Percentiles rank a stretch among this genome's conserved stretches.
Conservation (phyloP, 1,139 yeast genomes). For the Kodamaea sp. region DNA sequence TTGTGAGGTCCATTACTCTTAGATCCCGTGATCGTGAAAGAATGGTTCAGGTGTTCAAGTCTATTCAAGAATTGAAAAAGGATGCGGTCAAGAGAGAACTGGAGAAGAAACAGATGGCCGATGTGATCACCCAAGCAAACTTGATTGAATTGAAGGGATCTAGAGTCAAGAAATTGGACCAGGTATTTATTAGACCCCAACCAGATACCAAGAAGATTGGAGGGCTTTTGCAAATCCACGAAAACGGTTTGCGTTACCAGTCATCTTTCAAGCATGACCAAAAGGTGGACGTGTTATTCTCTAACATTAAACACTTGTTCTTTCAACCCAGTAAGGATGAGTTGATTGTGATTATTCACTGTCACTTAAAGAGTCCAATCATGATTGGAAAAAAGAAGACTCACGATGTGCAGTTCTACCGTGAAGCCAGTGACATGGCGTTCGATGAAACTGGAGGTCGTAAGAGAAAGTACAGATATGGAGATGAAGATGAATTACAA, state of each 20-base stretch:
- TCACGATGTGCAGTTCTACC: conserved; percentile 90
- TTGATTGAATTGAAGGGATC: conserved; percentile 76
- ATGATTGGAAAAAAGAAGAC: conserved; percentile 97
- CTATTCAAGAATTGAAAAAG: conserved; percentile 89
- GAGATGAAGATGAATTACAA: conserved; percentile 97
- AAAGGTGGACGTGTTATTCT: conserved; percentile 81
- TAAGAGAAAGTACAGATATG: conserved; percentile 86
- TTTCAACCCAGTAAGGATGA: conserved; percentile 98
- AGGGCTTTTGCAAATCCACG: conserved; percentile 89
- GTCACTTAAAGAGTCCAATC: conserved; percentile 88
- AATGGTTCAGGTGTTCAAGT: conserved; percentile 87
- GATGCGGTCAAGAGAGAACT: conserved; percentile 88
- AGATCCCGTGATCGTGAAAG: conserved; percentile 91
- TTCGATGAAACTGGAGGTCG: conserved; percentile 97
- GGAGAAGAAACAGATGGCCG: conserved; percentile 90
- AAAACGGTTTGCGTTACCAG: conserved; percentile 93
- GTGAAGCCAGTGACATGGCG: conserved; percentile 96
- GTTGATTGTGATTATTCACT: conserved; percentile 86
- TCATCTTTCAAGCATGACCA: conserved; percentile 82
- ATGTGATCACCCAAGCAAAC: conserved; percentile 90
- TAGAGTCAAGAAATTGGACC: conserved; percentile 83
- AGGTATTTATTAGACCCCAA: conserved; percentile 89
- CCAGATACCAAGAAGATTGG: conserved; percentile 96
- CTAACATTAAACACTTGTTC: conserved; percentile 88
- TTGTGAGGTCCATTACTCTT: conserved; percentile 82